Base-by-base conservation (phyloP, 345 rosid genomes). In the Heritiera littoralis region DNA sequence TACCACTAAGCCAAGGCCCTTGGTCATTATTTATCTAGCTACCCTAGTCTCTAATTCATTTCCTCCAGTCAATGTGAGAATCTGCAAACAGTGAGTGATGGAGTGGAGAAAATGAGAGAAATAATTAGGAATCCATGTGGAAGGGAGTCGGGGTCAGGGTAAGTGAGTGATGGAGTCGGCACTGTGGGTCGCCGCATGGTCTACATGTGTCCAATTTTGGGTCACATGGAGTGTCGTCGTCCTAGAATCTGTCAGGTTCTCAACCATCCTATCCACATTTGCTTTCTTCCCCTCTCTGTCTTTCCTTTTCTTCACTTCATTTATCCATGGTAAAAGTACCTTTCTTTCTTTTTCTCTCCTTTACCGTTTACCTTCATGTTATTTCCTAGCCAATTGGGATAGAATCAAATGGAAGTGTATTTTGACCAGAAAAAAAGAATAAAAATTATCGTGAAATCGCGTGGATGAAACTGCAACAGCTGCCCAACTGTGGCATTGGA, bases 121-220 rank as follows among this genome's bases (percentile, higher is more conserved):
- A 23, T n/a, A n/a, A n/a, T n/a, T 9, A 15, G 5, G 66, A 65
- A 80, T 56, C 82, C 80, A 67, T 0, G 55, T 52, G 78, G 80
- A 51, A 65, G 35, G 9, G 38, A 3, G 38, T 35, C 2, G 38
- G 38, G 38, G 38, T 35, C 38, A 35, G 38, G 35, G 7, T n/a
- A 0, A 40, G 11, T 18, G 81, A 52, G 1, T 52, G 58, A n/a
- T 68, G 23, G 75, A 28, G 56, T 83, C 74, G 76, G 87, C 84
- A 76, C 75, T 76, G 75, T 82, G 86, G 80, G 83, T 88, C 89
- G 89, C 85, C 88, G 89, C 91, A 75, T 85, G 84, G 41, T 18
- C 54, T 79, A 56, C 70, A 51, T 10, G 69, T 48, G 73, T 75
- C 75, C 75, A 70, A n/a, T 11, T 49, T 56, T 77, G 15, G 12